A percentile compares a stretch with the other conserved stretches of the same genome.
Conservation (phyloP, 2,329 filamentous ascomycete genomes). For the Myotisia sp. region DNA sequence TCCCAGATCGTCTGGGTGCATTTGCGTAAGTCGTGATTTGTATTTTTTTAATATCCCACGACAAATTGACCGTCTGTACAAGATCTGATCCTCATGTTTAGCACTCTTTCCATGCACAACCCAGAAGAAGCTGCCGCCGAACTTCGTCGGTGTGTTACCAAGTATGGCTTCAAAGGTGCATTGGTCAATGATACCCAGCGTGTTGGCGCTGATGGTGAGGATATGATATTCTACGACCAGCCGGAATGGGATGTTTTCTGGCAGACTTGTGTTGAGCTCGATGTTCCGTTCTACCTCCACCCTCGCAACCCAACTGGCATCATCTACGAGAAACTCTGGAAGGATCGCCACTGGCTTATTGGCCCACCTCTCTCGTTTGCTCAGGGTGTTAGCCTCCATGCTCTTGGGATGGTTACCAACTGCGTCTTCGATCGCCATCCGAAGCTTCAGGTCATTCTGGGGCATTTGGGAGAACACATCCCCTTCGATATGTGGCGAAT, state of each 20-base stretch:
- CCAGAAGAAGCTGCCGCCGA: conserved; percentile 27
- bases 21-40: conserved; percentile 23
- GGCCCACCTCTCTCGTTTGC: conserved; percentile 47
- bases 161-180: conserved; percentile 49
- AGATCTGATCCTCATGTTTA: not conserved
- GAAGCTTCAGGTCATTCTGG: conserved; percentile 34
- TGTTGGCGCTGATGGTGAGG: conserved; percentile 43
- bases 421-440: conserved; percentile 38
- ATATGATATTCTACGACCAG: conserved; percentile 51
- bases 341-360: conserved; percentile 44
- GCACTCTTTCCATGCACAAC: conserved; percentile 26
- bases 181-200: conserved; percentile 50
- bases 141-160: conserved; percentile 36
- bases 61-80: no score
- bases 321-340: conserved; percentile 45
- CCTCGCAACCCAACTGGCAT: conserved; percentile 44
- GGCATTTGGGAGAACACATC: conserved; percentile 37
- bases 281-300: conserved; percentile 52
- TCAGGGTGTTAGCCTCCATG: conserved; percentile 45
- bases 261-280: conserved; percentile 42
- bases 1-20: conserved; percentile 31
- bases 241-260: conserved; percentile 47
- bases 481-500: conserved; percentile 39
- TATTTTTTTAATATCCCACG: not conserved
- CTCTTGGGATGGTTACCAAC: conserved; percentile 39